Evolutionary conservation across 163 green algal genomes (phyloP), one percentile per base, ranked within the genome.

Genomic region (Scenedesmus sp.): DNA sequence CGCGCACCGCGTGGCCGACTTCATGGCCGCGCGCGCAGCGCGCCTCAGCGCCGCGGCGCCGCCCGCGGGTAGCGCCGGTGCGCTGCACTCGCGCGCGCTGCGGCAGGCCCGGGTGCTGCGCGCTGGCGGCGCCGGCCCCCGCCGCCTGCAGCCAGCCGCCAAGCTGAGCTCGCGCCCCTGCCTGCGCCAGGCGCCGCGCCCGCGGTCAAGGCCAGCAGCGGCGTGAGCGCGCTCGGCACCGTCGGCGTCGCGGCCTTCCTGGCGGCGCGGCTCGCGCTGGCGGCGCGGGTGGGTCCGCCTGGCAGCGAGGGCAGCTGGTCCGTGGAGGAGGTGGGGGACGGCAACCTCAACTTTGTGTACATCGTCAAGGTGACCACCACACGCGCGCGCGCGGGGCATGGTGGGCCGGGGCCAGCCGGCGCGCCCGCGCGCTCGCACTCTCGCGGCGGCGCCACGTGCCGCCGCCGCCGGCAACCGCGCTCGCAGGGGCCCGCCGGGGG

Each of bases 261-360:
- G 57, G 80, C 81, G 0, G 73, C 80, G 1, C 73, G 83, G 39
- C 88, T 78, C 2, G 70, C 34, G 20, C 76, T 89, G 60, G 66
- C 64, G 33, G 65, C 28, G 26, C 48, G 79, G 1, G 62, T 90
- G 63, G 84, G 82, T 15, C 75, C 78, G 15, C 36, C 70, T 18
- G 73, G 70, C 60, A 82, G 44, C 62, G 69, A 65, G 18, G 72
- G 77, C 51, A 81, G 51, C 66, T 88, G 84, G 79, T 29, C 2
- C 2, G 79, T 89, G 58, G 62, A 77, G 26, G 81, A 89, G 84
- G 84, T 88, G 17, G 34, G 78, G 11, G 96, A 99, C 81, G 96
- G 96, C 70, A 99, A 99, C 90, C 96, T 99, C 83, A 99, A 99
- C 87, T 99, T 97, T 84, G 95, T 99, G 53, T 99, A 94, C 87